A percentile compares a stretch with the other conserved stretches of the same genome.
Evolutionary conservation across 331 rosid genomes (phyloP).

Genomic region (Phaseolus coccineus): DNA sequence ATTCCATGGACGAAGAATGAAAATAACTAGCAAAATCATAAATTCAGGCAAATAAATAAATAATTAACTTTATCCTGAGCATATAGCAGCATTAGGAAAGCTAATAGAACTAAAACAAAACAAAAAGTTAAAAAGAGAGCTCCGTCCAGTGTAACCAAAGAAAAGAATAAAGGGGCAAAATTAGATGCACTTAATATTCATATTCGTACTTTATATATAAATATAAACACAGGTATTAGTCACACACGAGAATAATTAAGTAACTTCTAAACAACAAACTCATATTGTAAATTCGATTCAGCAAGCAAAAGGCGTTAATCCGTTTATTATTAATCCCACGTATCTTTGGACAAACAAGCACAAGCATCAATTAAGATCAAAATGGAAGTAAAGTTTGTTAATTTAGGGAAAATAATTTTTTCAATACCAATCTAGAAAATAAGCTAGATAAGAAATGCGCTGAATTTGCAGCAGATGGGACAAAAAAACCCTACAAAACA

Average conservation of each 20-base stretch:
- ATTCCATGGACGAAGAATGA: not conserved
- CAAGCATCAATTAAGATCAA: not conserved
- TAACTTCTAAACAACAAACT: not conserved
- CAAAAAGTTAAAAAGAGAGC: not conserved
- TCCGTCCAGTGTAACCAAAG: conserved; percentile 33
- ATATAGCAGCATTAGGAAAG: not conserved
- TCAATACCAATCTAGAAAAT: not conserved
- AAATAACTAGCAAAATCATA: not conserved
- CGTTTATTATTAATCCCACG: too few relatives aligned
- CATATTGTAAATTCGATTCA: not conserved
- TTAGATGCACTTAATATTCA: not conserved
- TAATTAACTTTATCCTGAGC: not conserved
- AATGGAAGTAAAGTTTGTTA: not conserved
- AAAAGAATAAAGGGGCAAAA: conserved; percentile 26
- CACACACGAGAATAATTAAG: not conserved
- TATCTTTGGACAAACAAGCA: not conserved
- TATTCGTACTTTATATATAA: not conserved
- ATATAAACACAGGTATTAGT: not conserved
- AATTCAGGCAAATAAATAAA: not conserved
- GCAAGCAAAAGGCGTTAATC: not conserved
- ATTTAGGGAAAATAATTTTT: not conserved
- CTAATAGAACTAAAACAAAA: not conserved
- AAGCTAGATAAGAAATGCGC: not conserved
- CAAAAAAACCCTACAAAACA: not conserved
- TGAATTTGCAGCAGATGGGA: not conserved